Evolutionary conservation across 2,329 filamentous ascomycete genomes (phyloP).

Genomic region (Aschersonia sp.): DNA sequence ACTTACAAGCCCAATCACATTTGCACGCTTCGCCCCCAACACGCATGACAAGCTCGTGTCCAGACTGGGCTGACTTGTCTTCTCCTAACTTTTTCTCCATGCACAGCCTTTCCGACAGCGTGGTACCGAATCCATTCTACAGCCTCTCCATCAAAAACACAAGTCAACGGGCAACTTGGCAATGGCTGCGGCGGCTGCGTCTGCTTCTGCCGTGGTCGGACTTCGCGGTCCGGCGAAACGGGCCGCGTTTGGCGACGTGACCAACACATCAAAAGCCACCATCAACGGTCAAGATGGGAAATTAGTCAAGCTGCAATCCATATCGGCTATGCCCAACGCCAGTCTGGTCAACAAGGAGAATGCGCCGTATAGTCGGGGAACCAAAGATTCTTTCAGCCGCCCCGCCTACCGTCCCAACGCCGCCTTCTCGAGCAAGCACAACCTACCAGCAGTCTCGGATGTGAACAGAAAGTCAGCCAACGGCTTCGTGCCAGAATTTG

Average conservation of each 20-base stretch:
- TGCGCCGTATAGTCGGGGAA: conserved; percentile 7
- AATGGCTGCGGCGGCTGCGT: conserved; percentile 10
- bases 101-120: conserved; percentile 24
- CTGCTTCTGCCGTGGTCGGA: conserved; percentile 10
- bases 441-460: not conserved
- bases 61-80: not conserved
- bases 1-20: not conserved
- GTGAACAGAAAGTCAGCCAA: conserved; percentile 10
- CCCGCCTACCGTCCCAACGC: conserved; percentile 18
- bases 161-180: conserved; percentile 58
- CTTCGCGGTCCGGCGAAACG: conserved; percentile 47
- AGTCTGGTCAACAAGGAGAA: conserved; percentile 31
- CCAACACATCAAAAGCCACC: conserved; percentile 42
- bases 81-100: not conserved
- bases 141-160: conserved; percentile 57
- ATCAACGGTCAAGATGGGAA: conserved; percentile 20
- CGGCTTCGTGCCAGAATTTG: conserved; percentile 4
- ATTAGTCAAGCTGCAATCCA: conserved; percentile 15
- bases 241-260: conserved; percentile 69
- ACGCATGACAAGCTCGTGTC: not conserved
- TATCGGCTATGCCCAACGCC: conserved; percentile 10
- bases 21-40: not conserved
- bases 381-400: conserved; percentile 22
- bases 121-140: conserved; percentile 39
- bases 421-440: conserved; percentile 1